phyloP scores from a whole-genome alignment of 164 flowering plant genomes.

The Vitis riparia region DNA sequence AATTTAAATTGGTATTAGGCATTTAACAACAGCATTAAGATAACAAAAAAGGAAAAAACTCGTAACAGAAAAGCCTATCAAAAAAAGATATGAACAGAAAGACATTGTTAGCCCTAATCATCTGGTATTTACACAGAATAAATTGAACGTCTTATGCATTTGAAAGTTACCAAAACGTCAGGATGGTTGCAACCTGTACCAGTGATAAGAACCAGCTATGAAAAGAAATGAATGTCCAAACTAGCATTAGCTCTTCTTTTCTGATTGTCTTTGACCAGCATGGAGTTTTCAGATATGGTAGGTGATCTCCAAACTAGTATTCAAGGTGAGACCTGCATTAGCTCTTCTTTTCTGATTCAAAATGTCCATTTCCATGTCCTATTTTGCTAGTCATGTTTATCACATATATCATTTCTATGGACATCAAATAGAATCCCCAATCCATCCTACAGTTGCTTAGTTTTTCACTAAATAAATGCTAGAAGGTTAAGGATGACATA shows the following conservation, averaged over 20 bases:
- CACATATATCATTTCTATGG: background rate
- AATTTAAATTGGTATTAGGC: slow-evolving; percentile 3
- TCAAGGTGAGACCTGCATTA: background rate
- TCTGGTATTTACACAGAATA: too few relatives aligned
- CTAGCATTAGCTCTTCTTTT: too few relatives aligned
- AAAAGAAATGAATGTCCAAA: too few relatives aligned
- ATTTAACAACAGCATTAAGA: background rate
- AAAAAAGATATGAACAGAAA: background rate
- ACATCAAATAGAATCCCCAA: background rate
- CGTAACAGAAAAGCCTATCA: too few relatives aligned
- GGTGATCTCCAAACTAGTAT: too few relatives aligned
- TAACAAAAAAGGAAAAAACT: background rate
- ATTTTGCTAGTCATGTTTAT: background rate
- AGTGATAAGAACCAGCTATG: too few relatives aligned
- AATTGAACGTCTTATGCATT: too few relatives aligned
- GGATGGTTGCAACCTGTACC: too few relatives aligned
- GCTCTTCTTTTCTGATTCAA: background rate
- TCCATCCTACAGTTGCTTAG: background rate
- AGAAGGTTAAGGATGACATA: too few relatives aligned
- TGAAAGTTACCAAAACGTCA: too few relatives aligned
- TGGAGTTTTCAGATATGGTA: too few relatives aligned
- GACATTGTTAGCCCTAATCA: background rate
- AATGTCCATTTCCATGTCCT: background rate
- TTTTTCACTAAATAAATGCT: background rate
- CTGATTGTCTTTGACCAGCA: too few relatives aligned